phyloP scores from a whole-genome alignment of 768 basidiomycete species.

The Boletus pseudo-olivaceus region DNA sequence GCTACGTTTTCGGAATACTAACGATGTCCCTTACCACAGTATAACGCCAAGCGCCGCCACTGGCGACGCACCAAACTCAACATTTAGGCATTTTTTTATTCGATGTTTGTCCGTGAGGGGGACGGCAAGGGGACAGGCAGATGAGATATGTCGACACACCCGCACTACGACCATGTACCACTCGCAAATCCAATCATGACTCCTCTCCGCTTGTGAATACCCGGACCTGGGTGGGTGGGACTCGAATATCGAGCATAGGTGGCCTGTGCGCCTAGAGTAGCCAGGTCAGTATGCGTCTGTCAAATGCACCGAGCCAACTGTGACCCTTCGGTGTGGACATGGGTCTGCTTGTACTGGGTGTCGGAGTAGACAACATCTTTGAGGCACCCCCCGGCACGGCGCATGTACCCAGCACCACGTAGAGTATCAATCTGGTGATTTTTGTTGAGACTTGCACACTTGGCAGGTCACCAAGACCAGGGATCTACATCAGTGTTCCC shows the following conservation, averaged over 20 bases:
- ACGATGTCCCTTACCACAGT: conserved; percentile 39
- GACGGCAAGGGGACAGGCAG: conserved; percentile 4
- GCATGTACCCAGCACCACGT: background rate
- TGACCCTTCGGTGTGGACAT: background rate
- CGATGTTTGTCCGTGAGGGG: conserved; percentile 3
- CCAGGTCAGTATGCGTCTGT: background rate
- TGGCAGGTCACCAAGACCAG: too few relatives aligned
- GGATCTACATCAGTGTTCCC: too few relatives aligned
- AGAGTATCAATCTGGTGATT: too few relatives aligned
- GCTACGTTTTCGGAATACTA: background rate
- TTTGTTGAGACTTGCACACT: too few relatives aligned
- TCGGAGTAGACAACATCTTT: background rate
- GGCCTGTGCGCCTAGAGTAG: background rate
- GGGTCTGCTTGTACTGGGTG: too few relatives aligned
- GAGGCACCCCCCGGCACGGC: background rate
- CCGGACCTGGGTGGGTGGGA: background rate
- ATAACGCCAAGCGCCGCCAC: conserved; percentile 96
- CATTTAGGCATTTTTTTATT: conserved; percentile 51
- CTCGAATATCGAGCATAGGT: background rate
- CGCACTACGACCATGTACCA: conserved; percentile 28
- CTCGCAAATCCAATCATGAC: conserved; percentile 20
- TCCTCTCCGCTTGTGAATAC: background rate
- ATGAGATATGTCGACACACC: conserved; percentile 15
- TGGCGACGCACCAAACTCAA: conserved; percentile 99
- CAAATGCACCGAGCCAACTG: background rate